Evolutionary conservation across 2,329 filamentous ascomycete species (phyloP), one percentile per base, ranked within the genome.

Genomic region (Bipolaris bicolor): DNA sequence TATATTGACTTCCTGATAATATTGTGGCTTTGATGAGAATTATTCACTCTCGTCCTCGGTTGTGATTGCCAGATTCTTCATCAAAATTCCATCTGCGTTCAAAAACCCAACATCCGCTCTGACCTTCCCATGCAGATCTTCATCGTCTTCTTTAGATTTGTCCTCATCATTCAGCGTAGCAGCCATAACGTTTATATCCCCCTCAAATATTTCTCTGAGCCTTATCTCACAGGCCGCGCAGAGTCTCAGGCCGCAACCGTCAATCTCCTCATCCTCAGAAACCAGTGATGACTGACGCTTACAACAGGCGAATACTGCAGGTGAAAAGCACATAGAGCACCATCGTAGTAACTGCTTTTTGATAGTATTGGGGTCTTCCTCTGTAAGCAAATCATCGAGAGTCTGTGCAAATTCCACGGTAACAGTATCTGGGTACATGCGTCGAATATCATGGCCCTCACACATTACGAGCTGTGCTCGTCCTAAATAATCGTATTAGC

Each of bases 241-340:
- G 5, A 76, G 57, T 2, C 60, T 52, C 2, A 75, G 37, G 0
- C 72, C 69, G 24, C 74, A 76, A 0, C 74, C 72, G 0, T 60
- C 40, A 5, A 64, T 40, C 5, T 62, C 52, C 1, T 39, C 39
- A 1, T 67, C 63, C 1, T 53, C 54, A 3, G 51, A 56, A 44
- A 7, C 59, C 29, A 7, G 16, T 40, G 57, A 33, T 29, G 16
- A 40, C 65, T 67, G 11, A 13, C 5, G 16, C 44, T 46, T 39
- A 48, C 57, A 3, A 31, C 60, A 76, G 5, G 49, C 48, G 24
- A 63, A 63, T 0, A 29, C 44, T 0, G 72, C 72, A 0, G 65
- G 60, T 1, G 63, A 62, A 40, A 74, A 69, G 53, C 73, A 76
- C 56, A 74, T 55, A 0, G 69, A 68, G 49, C 73, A 76, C 71